Percentiles rank a stretch among this genome's conserved stretches.
phyloP scores from a whole-genome alignment of 2,329 filamentous ascomycete genomes.

The Chrysoporthe puriensis region DNA sequence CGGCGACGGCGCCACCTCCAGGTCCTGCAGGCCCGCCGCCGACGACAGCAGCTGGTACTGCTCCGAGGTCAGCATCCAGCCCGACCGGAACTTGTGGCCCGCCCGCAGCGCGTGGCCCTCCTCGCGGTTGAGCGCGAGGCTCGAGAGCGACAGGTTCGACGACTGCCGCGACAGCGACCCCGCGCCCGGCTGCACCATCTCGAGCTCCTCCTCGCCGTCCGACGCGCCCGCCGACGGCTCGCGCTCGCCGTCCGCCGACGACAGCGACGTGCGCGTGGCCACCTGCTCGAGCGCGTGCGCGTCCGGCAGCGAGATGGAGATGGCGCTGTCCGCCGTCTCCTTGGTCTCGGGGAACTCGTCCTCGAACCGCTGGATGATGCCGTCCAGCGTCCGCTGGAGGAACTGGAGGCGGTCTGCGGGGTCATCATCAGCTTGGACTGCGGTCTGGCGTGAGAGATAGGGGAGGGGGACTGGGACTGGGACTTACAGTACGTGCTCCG shows the following conservation, averaged over 20 bases:
- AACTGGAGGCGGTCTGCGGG: conserved; percentile 74
- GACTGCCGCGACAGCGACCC: conserved; percentile 53
- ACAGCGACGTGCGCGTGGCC: conserved; percentile 35
- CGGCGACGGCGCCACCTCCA: conserved; percentile 51
- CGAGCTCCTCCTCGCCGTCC: conserved; percentile 54
- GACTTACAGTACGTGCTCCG: conserved; percentile 71
- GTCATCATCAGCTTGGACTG: conserved; percentile 35
- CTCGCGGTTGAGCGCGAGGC: conserved; percentile 58
- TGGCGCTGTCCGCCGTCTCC: conserved; percentile 40
- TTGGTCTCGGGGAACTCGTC: conserved; percentile 93
- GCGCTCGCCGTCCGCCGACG: conserved; percentile 40
- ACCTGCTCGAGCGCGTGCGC: conserved; percentile 33
- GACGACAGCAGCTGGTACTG: conserved; percentile 52
- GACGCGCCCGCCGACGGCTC: conserved; percentile 45
- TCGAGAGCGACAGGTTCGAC: conserved; percentile 54
- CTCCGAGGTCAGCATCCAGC: conserved; percentile 53
- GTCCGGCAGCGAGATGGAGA: conserved; percentile 35
- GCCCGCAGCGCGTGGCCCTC: conserved; percentile 60
- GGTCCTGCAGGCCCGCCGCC: conserved; percentile 50
- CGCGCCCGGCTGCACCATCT: conserved; percentile 9
- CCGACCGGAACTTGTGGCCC: conserved; percentile 60
- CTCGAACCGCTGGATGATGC: conserved; percentile 94
- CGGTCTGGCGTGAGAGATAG: background rate
- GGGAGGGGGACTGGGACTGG: background rate
- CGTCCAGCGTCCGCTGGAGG: conserved; percentile 83